Base-by-base conservation (phyloP, 2,329 filamentous ascomycete species). In the Exutisphaerella laricina region DNA sequence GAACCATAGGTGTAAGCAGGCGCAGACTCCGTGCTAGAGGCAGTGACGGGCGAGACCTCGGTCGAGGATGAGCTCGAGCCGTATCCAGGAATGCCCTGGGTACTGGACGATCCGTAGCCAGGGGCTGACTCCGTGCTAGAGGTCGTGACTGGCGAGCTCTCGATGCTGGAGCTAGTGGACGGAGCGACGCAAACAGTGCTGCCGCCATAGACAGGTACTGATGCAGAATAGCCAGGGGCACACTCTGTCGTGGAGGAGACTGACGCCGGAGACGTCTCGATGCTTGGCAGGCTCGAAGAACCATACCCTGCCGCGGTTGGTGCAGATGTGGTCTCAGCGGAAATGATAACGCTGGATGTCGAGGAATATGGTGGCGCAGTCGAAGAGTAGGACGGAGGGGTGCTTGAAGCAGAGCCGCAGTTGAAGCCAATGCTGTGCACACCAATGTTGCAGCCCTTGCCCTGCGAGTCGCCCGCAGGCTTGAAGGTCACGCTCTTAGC, bases 401-500 rank as follows among this genome's bases (percentile, higher is more conserved):
- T 50, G 48, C 45, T 58, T 43, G 59, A 58, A n/a, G 53, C 49
- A 25, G 50, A 66, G 37, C 57, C 69, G 70, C 87, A 94, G 70
- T 88, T 78, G 67, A 90, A 94, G 55, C 72, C 75, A 57, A 94
- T 79, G 62, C 74, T 75, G 69, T 85, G 83, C 57, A 92, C 77
- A 57, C 81, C 80, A 57, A 94, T 75, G 56, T 76, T 74, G 72
- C 86, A 92, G 2, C 54, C 55, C 39, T 56, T 54, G 40, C 55
- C 49, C 13, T 52, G 51, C 22, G 35, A 46, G 35, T 52, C 50
- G 23, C 49, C 53, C 50, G 63, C 66, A 40, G 74, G 66, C 51
- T 73, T 70, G 63, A 96, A 81, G 41, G 78, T 80, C 49, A 96
- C 88, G 45, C 79, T 81, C 63, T 77, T 87, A 53, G 90, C 89